Base-by-base conservation (phyloP, 352 stramenopile genomes). In the Phytophthora cryptogea region DNA sequence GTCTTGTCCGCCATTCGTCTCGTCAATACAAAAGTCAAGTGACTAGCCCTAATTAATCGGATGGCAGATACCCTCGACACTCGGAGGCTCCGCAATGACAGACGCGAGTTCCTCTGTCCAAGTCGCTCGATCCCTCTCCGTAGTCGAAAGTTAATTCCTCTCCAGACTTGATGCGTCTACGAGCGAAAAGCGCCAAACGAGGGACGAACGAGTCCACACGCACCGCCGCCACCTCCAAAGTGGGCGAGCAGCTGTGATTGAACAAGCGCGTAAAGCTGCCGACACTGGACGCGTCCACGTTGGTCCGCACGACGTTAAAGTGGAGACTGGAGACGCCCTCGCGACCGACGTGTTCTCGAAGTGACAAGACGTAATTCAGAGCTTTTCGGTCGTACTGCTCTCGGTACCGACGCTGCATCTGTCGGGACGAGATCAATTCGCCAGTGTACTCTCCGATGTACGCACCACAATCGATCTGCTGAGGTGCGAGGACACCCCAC, bases 101-200 rank as follows among this genome's bases (percentile, higher is more conserved):
- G 13, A 17, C 32, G 5, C 14, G 37, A 16, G 28, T 23, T 41
- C 2, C 43, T 59, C 27, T 27, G 35, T 20, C 20, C 20, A 23
- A 23, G 11, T 40, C 39, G 31, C 28, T 51, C 37, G 9, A 36
- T 9, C 40, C 54, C 0, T 28, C 48, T 1, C 78, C 79, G 43
- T 92, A 92, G 57, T 90, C 72, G 37, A 90, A 84, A 2, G 73
- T 86, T 20, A 92, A 57, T 49, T 90, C 76, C 17, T 89, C 68
- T 16, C 58, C 69, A 8, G 3, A 5, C 8, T 58, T 30, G 10
- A 90, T 54, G 0, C 58, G 36, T 13, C 59, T 66, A 7, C 52
- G 36, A 1, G 83, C 54, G 51, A 90, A 78, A 33, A 92, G 59
- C n/a, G 78, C 76, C 54, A 92, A 52, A 1, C 74, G 70, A 10